Evolutionary conservation across 345 rosid genomes (phyloP).

Genomic region (Aethionema arabicum): DNA sequence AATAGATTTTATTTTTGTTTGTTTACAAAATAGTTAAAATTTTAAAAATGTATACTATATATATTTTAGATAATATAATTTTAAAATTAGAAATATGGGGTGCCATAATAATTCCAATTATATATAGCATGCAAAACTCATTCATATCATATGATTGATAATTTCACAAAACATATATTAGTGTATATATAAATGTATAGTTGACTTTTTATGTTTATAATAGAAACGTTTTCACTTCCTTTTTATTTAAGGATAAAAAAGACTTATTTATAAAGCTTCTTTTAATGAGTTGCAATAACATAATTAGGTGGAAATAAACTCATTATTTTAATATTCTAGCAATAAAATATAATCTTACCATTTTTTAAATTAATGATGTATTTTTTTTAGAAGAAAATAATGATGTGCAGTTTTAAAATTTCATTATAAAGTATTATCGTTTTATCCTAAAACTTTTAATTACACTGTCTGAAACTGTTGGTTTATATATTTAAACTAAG

Average conservation of each 20-base stretch:
- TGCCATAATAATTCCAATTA: slow-evolving; percentile 7
- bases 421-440: no score
- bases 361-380: no score
- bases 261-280: slow-evolving; percentile 25
- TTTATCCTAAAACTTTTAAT: no score
- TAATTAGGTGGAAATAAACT: neutral
- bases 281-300: slow-evolving; percentile 9
- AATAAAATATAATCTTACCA: no score
- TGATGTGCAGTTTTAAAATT: no score
- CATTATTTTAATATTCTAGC: neutral
- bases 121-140: slow-evolving; percentile 30
- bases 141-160: slow-evolving; percentile 20
- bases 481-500: no score
- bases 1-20: no score
- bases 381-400: no score
- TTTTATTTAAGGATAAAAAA: slow-evolving; percentile 21
- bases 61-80: no score
- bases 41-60: no score
- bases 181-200: slow-evolving; percentile 3
- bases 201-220: slow-evolving; percentile 27
- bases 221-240: slow-evolving; percentile 11
- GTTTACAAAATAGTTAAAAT: no score
- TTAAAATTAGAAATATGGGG: neutral
- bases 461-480: no score
- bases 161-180: slow-evolving; percentile 5